Base-by-base conservation (phyloP, 108 stramenopile species). In the Nitzschia sp. region DNA sequence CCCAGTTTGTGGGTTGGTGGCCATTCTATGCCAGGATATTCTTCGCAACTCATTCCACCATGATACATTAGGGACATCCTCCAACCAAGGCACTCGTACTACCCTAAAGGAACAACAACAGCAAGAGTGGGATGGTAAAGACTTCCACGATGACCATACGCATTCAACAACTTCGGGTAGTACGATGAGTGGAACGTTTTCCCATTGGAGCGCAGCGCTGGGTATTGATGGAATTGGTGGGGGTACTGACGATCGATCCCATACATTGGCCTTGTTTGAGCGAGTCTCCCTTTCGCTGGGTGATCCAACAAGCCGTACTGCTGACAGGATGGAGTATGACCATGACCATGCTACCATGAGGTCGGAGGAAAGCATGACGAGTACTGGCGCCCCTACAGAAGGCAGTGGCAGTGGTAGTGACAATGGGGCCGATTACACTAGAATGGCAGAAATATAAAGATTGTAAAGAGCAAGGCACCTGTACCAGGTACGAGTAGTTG, bases 1-100 rank as follows among this genome's bases (percentile, higher is more conserved):
- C 3, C 56, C 75, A 41, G 17, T 76, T 14, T 62, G 56, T 69
- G 79, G 75, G 2, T 59, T 80, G 15, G 70, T 60, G 2, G 46
- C 61, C 0, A 69, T 75, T 48, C 21, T 60, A 1, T 59, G 62
- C 22, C 57, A 73, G 58, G 65, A 57, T 24, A 20, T 19, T 6
- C 42, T 68, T 6, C 21, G 24, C 20, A 57, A 21, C 20, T 42
- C 22, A 3, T 68, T 68, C 41, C 38, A 34, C 29, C 29, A 34
- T 34, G 3, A 34, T 5, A 34, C 29, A 34, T 34, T 5, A 34
- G 29, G 29, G 3, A 34, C 5, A 34, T 34, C 29, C 29, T 3
- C 29, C 29, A 34, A 34, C 29, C 29, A 34, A 3, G 29, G 3
- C 29, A 34, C 29, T 34, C 1, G 29, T 34, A 34, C 1, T 34